A percentile compares a stretch with the other conserved stretches of the same genome.
Conservation (phyloP, 257 asterid species). For the Gynochthodes officinalis region DNA sequence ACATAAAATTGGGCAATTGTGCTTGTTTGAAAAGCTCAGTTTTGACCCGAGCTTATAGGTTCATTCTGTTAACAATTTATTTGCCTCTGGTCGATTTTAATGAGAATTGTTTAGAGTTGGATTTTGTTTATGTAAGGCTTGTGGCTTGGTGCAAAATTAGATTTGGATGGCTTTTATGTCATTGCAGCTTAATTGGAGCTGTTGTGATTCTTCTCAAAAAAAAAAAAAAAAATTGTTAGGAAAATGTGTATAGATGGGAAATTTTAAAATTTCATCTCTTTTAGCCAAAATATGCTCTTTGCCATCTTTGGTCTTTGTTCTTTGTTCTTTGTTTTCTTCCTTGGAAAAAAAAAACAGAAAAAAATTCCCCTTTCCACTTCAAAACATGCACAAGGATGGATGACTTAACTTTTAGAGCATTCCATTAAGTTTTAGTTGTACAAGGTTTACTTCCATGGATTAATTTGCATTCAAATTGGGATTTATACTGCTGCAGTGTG, state of each 20-base stretch:
- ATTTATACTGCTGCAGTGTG: conserved; percentile 57
- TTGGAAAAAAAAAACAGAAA: not conserved
- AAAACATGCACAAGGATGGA: not conserved
- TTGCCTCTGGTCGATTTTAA: not conserved
- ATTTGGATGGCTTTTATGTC: not conserved
- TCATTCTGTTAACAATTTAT: not conserved
- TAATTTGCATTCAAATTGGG: not conserved
- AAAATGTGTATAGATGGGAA: not conserved
- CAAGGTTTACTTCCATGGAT: not conserved
- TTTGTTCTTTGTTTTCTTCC: not conserved
- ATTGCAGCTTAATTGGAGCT: not conserved
- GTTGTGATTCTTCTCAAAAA: not conserved
- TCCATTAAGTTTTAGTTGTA: not conserved
- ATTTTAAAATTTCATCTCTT: not conserved
- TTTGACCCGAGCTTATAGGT: not conserved
- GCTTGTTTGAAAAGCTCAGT: not conserved
- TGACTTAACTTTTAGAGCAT: not conserved
- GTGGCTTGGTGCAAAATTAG: not conserved
- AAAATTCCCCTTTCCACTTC: not conserved
- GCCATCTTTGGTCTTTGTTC: too few species aligned
- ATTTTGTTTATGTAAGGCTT: not conserved
- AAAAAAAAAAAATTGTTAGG: not conserved
- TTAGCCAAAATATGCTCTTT: not conserved
- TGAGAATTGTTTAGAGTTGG: not conserved
- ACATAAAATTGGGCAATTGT: not conserved